A percentile compares a stretch with the other conserved stretches of the same genome.
These are phyloP conservation scores for Fusarium chlamydosporum DNA, from an alignment of 2,329 filamentous ascomycete genomes.

Conservation along the genomic window DNA sequence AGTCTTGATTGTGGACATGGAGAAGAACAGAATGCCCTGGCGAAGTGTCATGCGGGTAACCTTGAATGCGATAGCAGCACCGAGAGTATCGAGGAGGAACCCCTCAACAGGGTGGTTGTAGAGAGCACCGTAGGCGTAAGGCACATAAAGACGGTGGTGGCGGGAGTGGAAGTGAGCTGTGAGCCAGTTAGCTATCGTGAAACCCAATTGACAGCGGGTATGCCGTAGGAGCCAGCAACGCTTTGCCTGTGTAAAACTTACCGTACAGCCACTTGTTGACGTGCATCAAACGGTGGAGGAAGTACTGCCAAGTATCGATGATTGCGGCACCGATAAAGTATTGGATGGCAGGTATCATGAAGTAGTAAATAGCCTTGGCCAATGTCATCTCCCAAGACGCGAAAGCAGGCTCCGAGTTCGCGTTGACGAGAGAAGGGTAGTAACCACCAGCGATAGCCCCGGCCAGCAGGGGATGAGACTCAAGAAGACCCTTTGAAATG, in stretches of 20 bases:
- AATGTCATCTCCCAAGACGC: conserved; percentile 83
- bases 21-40: conserved; percentile 91
- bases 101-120: conserved; percentile 98
- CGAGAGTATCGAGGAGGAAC: conserved; percentile 91
- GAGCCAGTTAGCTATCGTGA: conserved; percentile 21
- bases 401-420: conserved; percentile 77
- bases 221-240: not conserved
- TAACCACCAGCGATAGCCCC: conserved; percentile 83
- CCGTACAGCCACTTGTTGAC: conserved; percentile 97
- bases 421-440: conserved; percentile 79
- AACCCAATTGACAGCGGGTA: not conserved
- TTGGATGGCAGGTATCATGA: conserved; percentile 81
- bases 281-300: conserved; percentile 96
- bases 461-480: conserved; percentile 79
- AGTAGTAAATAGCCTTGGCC: conserved; percentile 85
- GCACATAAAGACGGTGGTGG: conserved; percentile 96
- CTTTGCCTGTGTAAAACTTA: conserved; percentile 63
- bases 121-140: conserved; percentile 95
- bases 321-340: conserved; percentile 80
- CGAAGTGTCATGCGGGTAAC: conserved; percentile 84
- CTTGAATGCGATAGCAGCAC: conserved; percentile 87
- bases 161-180: conserved; percentile 90
- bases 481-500: conserved; percentile 81
- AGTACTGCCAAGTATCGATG: conserved; percentile 98
- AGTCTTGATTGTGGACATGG: conserved; percentile 91